Evolutionary conservation across 1,139 yeast species (phyloP).

Genomic region (Debaryomyces nepalensis): DNA sequence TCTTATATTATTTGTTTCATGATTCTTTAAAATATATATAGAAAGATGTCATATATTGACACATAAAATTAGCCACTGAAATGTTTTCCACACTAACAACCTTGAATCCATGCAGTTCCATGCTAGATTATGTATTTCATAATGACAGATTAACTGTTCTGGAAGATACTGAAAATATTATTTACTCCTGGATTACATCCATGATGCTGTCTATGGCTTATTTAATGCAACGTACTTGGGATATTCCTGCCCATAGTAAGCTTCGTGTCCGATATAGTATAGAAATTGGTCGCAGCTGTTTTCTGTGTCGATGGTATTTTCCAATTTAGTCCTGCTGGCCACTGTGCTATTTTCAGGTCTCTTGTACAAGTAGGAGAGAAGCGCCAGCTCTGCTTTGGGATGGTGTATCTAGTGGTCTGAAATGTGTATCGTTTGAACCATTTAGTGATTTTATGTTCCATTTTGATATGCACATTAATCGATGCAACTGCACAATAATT

Average conservation of each 20-base stretch:
- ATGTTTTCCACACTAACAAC: too few relatives aligned
- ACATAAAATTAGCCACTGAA: too few relatives aligned
- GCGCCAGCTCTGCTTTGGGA: not conserved
- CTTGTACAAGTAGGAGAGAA: not conserved
- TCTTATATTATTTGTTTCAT: too few relatives aligned
- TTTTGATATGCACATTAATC: not conserved
- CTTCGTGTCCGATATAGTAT: not conserved
- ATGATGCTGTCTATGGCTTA: not conserved
- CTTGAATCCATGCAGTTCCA: too few relatives aligned
- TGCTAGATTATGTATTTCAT: too few relatives aligned
- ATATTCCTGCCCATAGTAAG: not conserved
- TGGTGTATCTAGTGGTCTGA: not conserved
- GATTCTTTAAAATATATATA: too few relatives aligned
- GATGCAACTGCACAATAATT: not conserved
- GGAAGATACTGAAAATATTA: too few relatives aligned
- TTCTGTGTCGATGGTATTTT: not conserved
- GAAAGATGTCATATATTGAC: too few relatives aligned
- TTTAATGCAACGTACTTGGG: not conserved
- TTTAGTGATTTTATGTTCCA: not conserved
- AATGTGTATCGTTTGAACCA: not conserved
- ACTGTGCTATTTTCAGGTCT: not conserved
- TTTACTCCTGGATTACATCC: too few relatives aligned
- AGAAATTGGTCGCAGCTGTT: slow-evolving; percentile 4
- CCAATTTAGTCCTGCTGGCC: not conserved
- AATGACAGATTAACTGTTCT: too few relatives aligned